Evolutionary conservation across 768 basidiomycete species (phyloP).

Genomic region (Lactifluus rugatus): DNA sequence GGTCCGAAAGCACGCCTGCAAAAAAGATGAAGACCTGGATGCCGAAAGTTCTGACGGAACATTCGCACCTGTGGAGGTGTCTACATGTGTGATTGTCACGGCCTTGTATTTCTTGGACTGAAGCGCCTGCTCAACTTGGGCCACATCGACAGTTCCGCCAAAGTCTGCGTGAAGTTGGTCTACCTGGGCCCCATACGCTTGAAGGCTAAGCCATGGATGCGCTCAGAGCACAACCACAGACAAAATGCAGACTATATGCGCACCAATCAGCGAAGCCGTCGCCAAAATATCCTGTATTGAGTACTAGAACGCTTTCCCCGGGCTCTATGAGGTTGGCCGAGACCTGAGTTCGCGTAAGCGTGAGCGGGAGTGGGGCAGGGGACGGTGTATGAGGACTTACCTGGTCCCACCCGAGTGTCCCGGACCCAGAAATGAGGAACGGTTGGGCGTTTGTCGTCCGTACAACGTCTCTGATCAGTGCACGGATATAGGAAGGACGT

Average conservation of each 20-base stretch:
- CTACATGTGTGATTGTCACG: constrained; percentile 91
- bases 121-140: constrained; percentile 59
- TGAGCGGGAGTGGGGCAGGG: not conserved
- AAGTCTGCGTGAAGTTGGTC: constrained; percentile 75
- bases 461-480: constrained; percentile 50
- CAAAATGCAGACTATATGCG: constrained; percentile 19
- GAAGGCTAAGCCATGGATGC: constrained; percentile 41
- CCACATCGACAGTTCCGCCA: constrained; percentile 58
- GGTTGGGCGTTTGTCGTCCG: constrained; percentile 75
- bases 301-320: constrained; percentile 69
- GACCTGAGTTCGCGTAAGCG: constrained; percentile 37
- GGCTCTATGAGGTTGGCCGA: constrained; percentile 84
- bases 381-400: constrained; percentile 28
- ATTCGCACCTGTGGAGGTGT: constrained; percentile 69
- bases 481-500: not conserved
- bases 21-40: not conserved
- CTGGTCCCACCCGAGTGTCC: constrained; percentile 97
- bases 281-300: constrained; percentile 91
- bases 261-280: constrained; percentile 85
- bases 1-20: constrained; percentile 75
- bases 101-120: constrained; percentile 77
- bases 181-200: constrained; percentile 82
- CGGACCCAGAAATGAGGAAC: constrained; percentile 89
- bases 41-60: not conserved
- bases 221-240: not conserved